Evolutionary conservation across 768 basidiomycete species (phyloP).

Genomic region (Russula sp.): DNA sequence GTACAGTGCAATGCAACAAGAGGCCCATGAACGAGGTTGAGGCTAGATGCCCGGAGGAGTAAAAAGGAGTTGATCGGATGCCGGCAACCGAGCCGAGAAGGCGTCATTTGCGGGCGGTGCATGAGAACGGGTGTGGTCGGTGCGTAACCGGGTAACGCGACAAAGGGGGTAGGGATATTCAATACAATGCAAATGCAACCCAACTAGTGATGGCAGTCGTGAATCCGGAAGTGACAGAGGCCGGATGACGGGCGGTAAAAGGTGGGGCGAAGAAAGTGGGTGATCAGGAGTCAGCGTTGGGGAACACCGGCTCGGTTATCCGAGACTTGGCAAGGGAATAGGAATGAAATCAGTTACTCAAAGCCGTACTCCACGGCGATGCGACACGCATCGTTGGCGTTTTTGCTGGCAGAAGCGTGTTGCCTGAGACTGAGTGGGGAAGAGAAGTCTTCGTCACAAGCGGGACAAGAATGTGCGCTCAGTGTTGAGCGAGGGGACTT

Average conservation of each 20-base stretch:
- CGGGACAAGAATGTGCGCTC: slow-evolving; percentile 57
- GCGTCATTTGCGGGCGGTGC: slow-evolving; percentile 6
- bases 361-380: slow-evolving; percentile 71
- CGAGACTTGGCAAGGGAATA: background rate
- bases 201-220: background rate
- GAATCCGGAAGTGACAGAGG: background rate
- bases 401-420: slow-evolving; percentile 47
- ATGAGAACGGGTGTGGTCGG: background rate
- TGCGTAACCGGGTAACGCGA: slow-evolving; percentile 12
- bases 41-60: slow-evolving; percentile 19
- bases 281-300: background rate
- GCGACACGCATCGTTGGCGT: slow-evolving; percentile 62
- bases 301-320: background rate
- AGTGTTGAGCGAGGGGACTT: slow-evolving; percentile 21
- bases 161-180: background rate
- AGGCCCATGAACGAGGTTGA: slow-evolving; percentile 14
- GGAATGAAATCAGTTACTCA: slow-evolving; percentile 36
- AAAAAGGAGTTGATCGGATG: slow-evolving; percentile 19
- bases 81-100: slow-evolving; percentile 16
- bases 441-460: slow-evolving; percentile 64
- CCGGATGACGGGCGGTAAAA: background rate
- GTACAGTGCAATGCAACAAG: slow-evolving; percentile 23
- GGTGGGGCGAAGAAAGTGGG: background rate
- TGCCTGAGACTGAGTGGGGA: slow-evolving; percentile 53
- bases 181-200: background rate